A percentile compares a stretch with the other conserved stretches of the same genome.
phyloP scores from a whole-genome alignment of 2,329 filamentous ascomycete species.

The Berkeleyomyces basicola region DNA sequence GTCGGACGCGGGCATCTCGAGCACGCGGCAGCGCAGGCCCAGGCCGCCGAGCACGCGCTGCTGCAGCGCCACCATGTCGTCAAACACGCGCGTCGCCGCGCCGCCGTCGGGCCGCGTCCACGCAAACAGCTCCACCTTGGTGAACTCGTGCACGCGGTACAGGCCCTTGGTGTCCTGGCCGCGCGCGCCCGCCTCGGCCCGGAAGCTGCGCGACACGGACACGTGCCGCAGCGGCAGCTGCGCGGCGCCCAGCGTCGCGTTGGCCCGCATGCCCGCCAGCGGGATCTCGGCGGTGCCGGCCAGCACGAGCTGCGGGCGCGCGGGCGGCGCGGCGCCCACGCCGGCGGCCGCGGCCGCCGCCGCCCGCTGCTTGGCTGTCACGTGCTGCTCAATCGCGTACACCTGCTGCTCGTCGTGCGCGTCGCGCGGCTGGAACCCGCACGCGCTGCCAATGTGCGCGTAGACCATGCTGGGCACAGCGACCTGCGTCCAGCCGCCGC shows the following conservation, averaged over 20 bases:
- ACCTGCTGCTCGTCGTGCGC: conserved; percentile 83
- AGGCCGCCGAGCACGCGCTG: conserved; percentile 64
- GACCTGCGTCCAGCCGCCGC: conserved; percentile 62
- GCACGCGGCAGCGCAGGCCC: conserved; percentile 67
- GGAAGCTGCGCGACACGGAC: conserved; percentile 81
- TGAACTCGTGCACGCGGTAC: conserved; percentile 96
- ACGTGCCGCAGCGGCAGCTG: conserved; percentile 65
- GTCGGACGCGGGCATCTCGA: conserved; percentile 83
- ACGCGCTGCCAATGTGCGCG: conserved; percentile 74
- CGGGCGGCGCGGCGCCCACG: conserved; percentile 23
- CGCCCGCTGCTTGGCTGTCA: conserved; percentile 39
- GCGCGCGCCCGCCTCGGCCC: conserved; percentile 81
- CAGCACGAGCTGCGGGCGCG: conserved; percentile 55
- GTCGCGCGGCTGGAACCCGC: conserved; percentile 88
- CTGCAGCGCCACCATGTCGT: conserved; percentile 78
- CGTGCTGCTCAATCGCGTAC: conserved; percentile 43
- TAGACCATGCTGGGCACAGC: conserved; percentile 85
- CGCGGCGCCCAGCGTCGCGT: conserved; percentile 44
- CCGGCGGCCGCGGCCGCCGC: conserved; percentile 49
- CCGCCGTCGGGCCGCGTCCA: conserved; percentile 52
- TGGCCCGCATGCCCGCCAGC: conserved; percentile 76
- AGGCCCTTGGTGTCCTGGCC: conserved; percentile 85
- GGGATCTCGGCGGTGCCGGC: conserved; percentile 90
- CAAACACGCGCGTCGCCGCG: conserved; percentile 44
- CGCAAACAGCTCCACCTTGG: conserved; percentile 93